Base-by-base conservation (phyloP, 768 basidiomycete genomes). In the Leccinum broughii region DNA sequence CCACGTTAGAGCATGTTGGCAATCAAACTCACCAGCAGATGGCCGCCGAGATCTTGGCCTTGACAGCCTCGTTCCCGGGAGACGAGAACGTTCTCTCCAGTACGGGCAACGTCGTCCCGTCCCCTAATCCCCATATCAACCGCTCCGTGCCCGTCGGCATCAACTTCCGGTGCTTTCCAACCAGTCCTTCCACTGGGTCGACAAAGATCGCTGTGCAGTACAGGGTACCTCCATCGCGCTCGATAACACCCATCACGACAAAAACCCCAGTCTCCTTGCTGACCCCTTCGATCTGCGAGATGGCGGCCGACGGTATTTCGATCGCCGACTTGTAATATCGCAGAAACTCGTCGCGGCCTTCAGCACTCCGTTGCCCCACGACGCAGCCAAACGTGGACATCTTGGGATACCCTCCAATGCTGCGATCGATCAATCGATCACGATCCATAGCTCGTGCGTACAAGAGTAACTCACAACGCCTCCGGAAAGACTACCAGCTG, bases 91-190 rank as follows among this genome's bases (percentile, higher is more conserved):
- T 66, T 50, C 73, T 75, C 55, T 77, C 72, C 54, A 82, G 26
- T 3, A 85, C 81, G 14, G 83, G 81, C 22, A 86, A 71, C 1
- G 84, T 84, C 10, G 76, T 76, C 9, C 79, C 81, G 60, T 85
- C 80, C 1, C 87, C 86, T 60, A 78, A 78, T 4, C 85, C 85
- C 87, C 87, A 89, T 35, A 88, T 78, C 14, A 85, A 67, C 26
- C 85, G 75, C 66, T 89, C 88, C 54, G 75, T 62, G 0, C 77
- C 87, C 8, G 88, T 89, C 3, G 87, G 87, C 65, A 85, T 74
- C 24, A 88, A 66, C 73, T 88, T 88, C 15, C 87, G 78, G 67
- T 87, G 84, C 67, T 86, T 86, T 39, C 77, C 84, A n/a, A 87
- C 68, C 28, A 80, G 76, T 46, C 86, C 86, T 48, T 77, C 64